phyloP scores from a whole-genome alignment of 805 yeast species.

The Wickerhamomyces mucosus region DNA sequence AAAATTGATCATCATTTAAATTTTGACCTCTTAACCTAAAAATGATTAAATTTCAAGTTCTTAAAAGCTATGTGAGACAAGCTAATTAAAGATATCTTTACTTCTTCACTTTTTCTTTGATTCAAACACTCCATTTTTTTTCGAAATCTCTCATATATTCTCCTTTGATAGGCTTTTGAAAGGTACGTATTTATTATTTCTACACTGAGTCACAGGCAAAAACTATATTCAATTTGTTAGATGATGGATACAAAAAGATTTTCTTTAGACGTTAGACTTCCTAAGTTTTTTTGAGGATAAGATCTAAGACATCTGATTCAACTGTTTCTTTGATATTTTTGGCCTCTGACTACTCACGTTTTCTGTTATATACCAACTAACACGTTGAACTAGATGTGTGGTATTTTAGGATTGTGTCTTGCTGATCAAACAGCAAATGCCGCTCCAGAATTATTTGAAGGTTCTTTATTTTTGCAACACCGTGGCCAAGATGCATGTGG shows the following conservation, averaged over 20 bases:
- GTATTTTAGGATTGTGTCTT: slow-evolving; percentile 79
- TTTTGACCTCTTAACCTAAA: too few relatives aligned
- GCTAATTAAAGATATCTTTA: too few relatives aligned
- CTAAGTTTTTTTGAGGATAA: slow-evolving; percentile 20
- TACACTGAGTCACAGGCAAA: too few relatives aligned
- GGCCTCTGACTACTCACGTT: not conserved
- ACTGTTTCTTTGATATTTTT: not conserved
- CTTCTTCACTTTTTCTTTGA: too few relatives aligned
- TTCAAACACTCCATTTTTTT: too few relatives aligned
- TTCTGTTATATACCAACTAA: slow-evolving; percentile 3
- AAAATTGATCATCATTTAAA: too few relatives aligned
- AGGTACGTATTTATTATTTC: not conserved
- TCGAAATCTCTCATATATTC: too few relatives aligned
- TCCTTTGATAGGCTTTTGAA: too few relatives aligned
- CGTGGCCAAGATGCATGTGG: slow-evolving; percentile 99
- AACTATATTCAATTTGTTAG: too few relatives aligned
- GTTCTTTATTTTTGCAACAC: slow-evolving; percentile 87
- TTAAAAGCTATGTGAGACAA: too few relatives aligned
- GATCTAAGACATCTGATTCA: slow-evolving; percentile 14
- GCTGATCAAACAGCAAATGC: slow-evolving; percentile 67
- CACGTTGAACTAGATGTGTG: slow-evolving; percentile 59
- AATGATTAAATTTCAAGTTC: too few relatives aligned
- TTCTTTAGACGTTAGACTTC: slow-evolving; percentile 26
- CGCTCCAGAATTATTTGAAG: slow-evolving; percentile 88
- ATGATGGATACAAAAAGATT: slow-evolving; percentile 18